Percentiles rank a stretch among this genome's conserved stretches.
These are phyloP conservation scores for Kewa caespitosa DNA, from an alignment of 179 eudicot species.

Conservation along the genomic window DNA sequence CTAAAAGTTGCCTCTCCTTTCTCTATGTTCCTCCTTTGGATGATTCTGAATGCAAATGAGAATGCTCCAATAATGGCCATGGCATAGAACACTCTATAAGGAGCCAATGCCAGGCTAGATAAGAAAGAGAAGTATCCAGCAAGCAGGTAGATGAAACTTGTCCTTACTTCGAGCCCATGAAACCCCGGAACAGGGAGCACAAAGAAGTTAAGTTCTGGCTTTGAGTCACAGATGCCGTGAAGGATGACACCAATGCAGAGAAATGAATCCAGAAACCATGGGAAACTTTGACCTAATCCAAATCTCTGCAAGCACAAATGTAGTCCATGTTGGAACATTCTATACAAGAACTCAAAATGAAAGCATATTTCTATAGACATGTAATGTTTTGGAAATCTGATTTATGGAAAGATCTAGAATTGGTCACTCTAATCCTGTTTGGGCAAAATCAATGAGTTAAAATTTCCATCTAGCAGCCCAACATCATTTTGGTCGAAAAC, in stretches of 20 bases:
- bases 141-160: constrained; percentile 70
- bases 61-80: constrained; percentile 76
- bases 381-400: too few relatives aligned
- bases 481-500: not conserved
- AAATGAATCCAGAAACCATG: constrained; percentile 65
- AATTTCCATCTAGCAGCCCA: not conserved
- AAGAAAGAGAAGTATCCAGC: constrained; percentile 76
- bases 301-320: constrained; percentile 63
- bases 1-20: constrained; percentile 63
- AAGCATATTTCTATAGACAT: too few relatives aligned
- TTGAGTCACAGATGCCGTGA: constrained; percentile 80
- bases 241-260: constrained; percentile 78
- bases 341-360: constrained; percentile 2
- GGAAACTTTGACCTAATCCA: constrained; percentile 56
- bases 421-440: not conserved
- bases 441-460: not conserved
- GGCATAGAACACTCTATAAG: constrained; percentile 74
- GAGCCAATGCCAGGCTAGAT: constrained; percentile 69
- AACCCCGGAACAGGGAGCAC: constrained; percentile 46
- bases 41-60: constrained; percentile 64
- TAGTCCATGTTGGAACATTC: not conserved
- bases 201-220: constrained; percentile 73
- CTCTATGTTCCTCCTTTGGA: constrained; percentile 61
- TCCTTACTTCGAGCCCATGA: constrained; percentile 52
- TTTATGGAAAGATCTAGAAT: not conserved